phyloP scores from a whole-genome alignment of 1,284 basidiomycete species.

The Pseudozyma pruni region DNA sequence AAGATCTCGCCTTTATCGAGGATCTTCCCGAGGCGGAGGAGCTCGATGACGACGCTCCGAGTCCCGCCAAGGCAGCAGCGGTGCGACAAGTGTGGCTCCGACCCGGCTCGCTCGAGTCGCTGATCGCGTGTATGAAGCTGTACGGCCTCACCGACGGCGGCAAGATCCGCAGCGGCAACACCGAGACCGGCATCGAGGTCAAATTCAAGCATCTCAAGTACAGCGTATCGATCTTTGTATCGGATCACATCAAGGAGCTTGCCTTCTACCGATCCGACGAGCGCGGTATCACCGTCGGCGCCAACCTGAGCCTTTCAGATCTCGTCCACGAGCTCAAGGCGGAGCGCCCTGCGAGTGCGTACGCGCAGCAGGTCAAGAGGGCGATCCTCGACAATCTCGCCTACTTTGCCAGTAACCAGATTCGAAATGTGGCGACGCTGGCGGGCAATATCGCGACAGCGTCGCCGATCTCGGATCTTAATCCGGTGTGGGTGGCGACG shows the following conservation, averaged over 20 bases:
- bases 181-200: conserved; percentile 61
- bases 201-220: conserved; percentile 57
- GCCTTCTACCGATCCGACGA: conserved; percentile 42
- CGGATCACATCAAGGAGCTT: conserved; percentile 55
- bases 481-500: conserved; percentile 68
- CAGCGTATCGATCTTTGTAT: conserved; percentile 65
- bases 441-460: conserved; percentile 69
- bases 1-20: conserved; percentile 59
- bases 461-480: conserved; percentile 68
- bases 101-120: conserved; percentile 52
- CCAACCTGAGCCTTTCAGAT: conserved; percentile 59
- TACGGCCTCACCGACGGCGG: conserved; percentile 39
- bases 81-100: conserved; percentile 56
- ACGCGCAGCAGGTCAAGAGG: conserved; percentile 47
- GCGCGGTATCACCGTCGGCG: conserved; percentile 59
- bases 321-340: conserved; percentile 47
- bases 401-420: conserved; percentile 68
- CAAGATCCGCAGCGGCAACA: conserved; percentile 61
- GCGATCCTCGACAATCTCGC: conserved; percentile 54
- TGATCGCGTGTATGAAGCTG: conserved; percentile 45
- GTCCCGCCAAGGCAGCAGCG: conserved; percentile 8
- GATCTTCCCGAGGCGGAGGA: conserved; percentile 32
- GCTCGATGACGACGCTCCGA: conserved; percentile 18
- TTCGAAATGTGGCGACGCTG: conserved; percentile 67
- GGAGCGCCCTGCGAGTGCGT: conserved; percentile 22